Percentiles rank a stretch among this genome's conserved stretches.
Evolutionary conservation across 768 basidiomycete genomes (phyloP).

Genomic region (Podaxis carcinomalis): DNA sequence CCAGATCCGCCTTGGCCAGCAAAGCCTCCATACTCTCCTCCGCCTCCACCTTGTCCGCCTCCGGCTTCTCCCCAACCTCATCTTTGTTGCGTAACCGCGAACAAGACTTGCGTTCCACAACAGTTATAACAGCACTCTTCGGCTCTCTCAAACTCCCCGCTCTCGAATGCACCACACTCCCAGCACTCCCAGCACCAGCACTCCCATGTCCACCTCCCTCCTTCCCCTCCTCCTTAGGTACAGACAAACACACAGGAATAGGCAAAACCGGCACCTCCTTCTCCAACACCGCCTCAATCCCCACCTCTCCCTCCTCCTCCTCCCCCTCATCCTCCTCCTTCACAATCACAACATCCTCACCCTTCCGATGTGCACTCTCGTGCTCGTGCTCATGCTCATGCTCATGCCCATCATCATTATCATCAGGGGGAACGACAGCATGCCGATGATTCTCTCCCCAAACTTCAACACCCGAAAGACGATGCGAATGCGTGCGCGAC

Average conservation of each 20-base stretch:
- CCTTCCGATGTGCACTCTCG: neutral
- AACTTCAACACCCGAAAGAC: conserved; percentile 3
- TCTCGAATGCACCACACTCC: neutral
- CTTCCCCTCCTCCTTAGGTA: neutral
- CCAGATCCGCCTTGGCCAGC: neutral
- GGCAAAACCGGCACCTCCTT: neutral
- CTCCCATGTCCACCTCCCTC: neutral
- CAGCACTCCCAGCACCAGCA: neutral
- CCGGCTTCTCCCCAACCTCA: neutral
- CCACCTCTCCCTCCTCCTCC: conserved; percentile 1
- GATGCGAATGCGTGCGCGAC: conserved; percentile 5
- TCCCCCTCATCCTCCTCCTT: neutral
- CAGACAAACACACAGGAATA: neutral
- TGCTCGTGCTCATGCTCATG: no score
- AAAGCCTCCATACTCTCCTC: conserved; percentile 4
- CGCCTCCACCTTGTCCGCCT: neutral
- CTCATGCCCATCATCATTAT: neutral
- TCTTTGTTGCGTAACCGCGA: neutral
- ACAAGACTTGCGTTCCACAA: neutral
- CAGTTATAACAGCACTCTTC: conserved; percentile 8
- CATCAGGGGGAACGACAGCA: neutral
- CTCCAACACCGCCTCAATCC: conserved; percentile 9
- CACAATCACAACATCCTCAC: neutral
- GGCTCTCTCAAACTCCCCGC: conserved; percentile 4
- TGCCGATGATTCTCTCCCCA: conserved; percentile 11